Base-by-base conservation (phyloP, 768 basidiomycete species). In the Termitomyces sp. region DNA sequence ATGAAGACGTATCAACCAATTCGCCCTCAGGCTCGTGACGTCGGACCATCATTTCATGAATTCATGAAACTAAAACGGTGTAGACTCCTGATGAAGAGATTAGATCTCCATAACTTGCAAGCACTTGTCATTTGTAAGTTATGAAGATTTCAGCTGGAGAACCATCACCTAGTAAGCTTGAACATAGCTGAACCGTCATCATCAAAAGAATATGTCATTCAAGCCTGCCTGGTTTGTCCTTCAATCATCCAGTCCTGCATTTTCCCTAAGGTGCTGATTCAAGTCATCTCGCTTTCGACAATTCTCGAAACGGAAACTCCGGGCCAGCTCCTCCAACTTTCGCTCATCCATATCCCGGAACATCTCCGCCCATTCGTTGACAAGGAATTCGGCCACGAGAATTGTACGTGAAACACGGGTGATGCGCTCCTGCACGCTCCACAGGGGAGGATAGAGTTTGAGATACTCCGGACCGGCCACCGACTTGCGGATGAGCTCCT, bases 291-390 rank as follows among this genome's bases (percentile, higher is more conserved):
- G 71, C 69, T 84, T 82, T 62, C 79, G 62, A 68, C 89, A 92
- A 49, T 84, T 79, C 53, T 82, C 83, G 58, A 85, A 87, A 63
- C 73, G 74, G 73, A 93, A 91, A 67, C 86, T 87, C 61, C 74
- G 72, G 23, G 90, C 89, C 43, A 93, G 73, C 58, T 74, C 79
- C 56, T 92, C 89, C 50, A 93, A 65, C 70, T 86, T 80, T 35
- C 63, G 73, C 63, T 80, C 74, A 33, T 69, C 77, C 74, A 79
- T 79, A 0, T 82, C 82, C 13, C 73, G 61, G 64, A 88, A 86
- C 66, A 83, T 81, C 40, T 84, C 82, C 18, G 87, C 85, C 85
- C 86, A 89, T 64, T 87, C 87, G 64, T 73, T 77, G 35, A 87
- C 79, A 41, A 91, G 71, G 66, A 81, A 89, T 67, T 89, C 89